phyloP scores from a whole-genome alignment of 495 filamentous ascomycete species.

The Aspergillus steynii region DNA sequence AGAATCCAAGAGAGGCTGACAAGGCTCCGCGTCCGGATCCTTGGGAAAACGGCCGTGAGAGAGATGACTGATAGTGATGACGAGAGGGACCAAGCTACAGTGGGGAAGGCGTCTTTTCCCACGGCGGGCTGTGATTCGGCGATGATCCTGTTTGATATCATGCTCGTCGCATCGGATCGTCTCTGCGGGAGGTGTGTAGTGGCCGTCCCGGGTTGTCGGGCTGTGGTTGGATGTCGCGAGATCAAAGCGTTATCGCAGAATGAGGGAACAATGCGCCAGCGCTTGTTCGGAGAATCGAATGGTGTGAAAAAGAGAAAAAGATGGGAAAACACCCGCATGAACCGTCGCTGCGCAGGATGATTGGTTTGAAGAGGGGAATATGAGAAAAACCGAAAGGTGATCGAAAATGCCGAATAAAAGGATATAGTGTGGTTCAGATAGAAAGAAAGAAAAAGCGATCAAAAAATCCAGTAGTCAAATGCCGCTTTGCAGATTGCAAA shows the following conservation, averaged over 20 bases:
- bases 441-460: slow-evolving; percentile 17
- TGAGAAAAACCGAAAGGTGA: slow-evolving; percentile 16
- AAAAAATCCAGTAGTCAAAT: slow-evolving; percentile 18
- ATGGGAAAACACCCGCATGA: slow-evolving; percentile 11
- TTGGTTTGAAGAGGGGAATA: background rate
- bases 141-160: slow-evolving; percentile 8
- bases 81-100: slow-evolving; percentile 1
- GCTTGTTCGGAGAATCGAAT: slow-evolving; percentile 14
- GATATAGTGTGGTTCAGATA: background rate
- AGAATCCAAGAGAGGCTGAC: background rate
- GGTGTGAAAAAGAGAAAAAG: slow-evolving; percentile 6
- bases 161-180: slow-evolving; percentile 4
- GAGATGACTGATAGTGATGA: slow-evolving; percentile 14
- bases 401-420: slow-evolving; percentile 12
- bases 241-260: slow-evolving; percentile 20
- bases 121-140: background rate
- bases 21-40: background rate
- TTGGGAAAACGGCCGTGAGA: slow-evolving; percentile 5
- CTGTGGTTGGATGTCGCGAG: slow-evolving; percentile 14
- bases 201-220: background rate
- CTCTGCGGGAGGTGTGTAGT: no score
- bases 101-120: background rate
- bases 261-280: slow-evolving; percentile 24
- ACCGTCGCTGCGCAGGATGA: slow-evolving; percentile 5
- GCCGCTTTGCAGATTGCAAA: slow-evolving; percentile 18